Base-by-base conservation (phyloP, 441 rosid genomes). In the Populus tomentosa region DNA sequence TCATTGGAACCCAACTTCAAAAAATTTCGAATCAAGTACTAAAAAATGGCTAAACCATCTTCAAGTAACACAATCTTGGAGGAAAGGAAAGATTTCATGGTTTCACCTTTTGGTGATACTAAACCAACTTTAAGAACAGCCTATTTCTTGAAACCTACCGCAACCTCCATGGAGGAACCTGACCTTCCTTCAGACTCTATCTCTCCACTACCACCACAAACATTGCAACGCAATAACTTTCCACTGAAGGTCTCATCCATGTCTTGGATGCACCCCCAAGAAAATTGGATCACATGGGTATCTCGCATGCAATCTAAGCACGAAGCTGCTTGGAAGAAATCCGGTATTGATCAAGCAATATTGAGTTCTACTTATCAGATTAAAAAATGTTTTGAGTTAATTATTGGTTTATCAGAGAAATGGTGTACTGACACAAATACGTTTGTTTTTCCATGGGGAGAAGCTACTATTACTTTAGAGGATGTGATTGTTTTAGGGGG, bases 381-480 rank as follows among this genome's bases (percentile, higher is more conserved):
- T 10, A 10, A 20, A 2, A 76, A 76, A 70, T 36, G 83, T 33
- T 6, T n/a, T 6, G 74, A 84, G 38, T 77, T 88, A 69, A 65
- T 89, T 26, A 23, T 83, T 70, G 84, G 83, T 61, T 59, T 89
- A 33, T 88, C 83, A 0, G 82, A 85, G 71, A 84, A 70, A 76
- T 85, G 90, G 89, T 83, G 85, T 42, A 70, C 83, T 6, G 82
- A 84, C n/a, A 87, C 87, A 10, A 84, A 86, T 32, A 81, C 84
- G 16, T 86, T 88, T 50, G 13, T 84, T 3, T 87, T 89, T 38
- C 74, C 87, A 10, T 89, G 90, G 92, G 92, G 85, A 5, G 89
- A 85, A 74, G 85, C 88, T 0, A 85, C 90, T 1, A 30, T 89
- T 7, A 85, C 88, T 0, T 61, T 85, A 6, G 87, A 89, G 70